Base-by-base conservation (phyloP, 257 asterid species). In the Scutellaria minor region DNA sequence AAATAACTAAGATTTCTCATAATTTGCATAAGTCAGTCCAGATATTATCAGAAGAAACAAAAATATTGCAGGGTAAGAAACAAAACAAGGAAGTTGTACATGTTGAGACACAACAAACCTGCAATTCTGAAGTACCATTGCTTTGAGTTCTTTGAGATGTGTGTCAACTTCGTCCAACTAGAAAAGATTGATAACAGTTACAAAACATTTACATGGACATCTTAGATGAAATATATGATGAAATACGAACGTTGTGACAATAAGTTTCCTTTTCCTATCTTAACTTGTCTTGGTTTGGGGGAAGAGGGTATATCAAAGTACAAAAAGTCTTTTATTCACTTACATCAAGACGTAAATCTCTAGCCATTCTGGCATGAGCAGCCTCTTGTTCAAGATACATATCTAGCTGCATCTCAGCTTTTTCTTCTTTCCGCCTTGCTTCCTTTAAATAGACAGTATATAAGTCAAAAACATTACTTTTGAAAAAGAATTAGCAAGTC, bases 341-440 rank as follows among this genome's bases (percentile, higher is more conserved):
- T 78, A 93, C 98, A 88, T 89, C 92, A 31, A 61, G 14, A 50
- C 81, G 55, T 64, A 93, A 70, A 39, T 87, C 96, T 77, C 77
- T 85, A 51, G 96, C 83, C 87, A 81, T 80, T 83, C 85, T 89
- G 75, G 94, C 96, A 77, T 89, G 90, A 71, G 83, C 74, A 73
- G 80, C 91, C 85, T 93, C 98, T 70, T 88, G 96, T 12, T 89
- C 88, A 52, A 93, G 89, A 70, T 86, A 82, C 69, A 81, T 75
- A 72, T 89, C 94, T 48, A 55, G 71, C 55, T 85, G 89, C 80
- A 82, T 68, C 41, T 89, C 96, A 9, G 90, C 85, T 74, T 87
- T 96, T 84, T 93, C 98, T 69, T 85, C 89, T 81, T 86, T 89
- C 68, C 79, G 85, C 74, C 85, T 82, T 55, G 77, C 85, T 61